Base-by-base conservation (phyloP, 495 filamentous ascomycete genomes). In the Penicillium canariense region DNA sequence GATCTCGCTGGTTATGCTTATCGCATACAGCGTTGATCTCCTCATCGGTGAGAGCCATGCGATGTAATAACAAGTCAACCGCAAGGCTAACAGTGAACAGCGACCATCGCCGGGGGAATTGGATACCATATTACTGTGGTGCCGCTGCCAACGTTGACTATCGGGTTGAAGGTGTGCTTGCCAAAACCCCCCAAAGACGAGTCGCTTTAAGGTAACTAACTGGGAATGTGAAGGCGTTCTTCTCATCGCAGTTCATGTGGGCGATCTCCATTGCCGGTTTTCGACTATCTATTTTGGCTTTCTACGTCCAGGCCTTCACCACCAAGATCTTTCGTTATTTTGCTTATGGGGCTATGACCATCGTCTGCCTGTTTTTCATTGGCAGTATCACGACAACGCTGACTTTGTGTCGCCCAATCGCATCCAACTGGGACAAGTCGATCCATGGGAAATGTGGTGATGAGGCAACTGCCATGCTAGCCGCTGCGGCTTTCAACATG, bases 401-500 rank as follows among this genome's bases (percentile, higher is more conserved):
- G 7, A 27, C 60, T 3, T 48, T 66, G 6, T 66, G 56, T 28
- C 54, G 57, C 4, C 63, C 60, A n/a, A 55, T 66, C 10, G 32
- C 34, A 22, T 55, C 40, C 54, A 63, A 61, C 32, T 66, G 60
- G 63, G 44, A 66, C 9, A 18, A 32, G 5, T 52, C 42, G 0
- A 44, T 60, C 14, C 28, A 51, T 20, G 56, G 57, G 2, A 51
- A 34, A n/a, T 63, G 63, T 30, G 63, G 54, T 0, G 51, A 63
- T 39, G 31, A 55, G 3, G 8, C 35, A 9, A 53, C 54, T 31
- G 52, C 55, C 5, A 40, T 61, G 36, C 54, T 58, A 28, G 57
- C 54, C 11, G 57, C 60, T 22, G 53, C 63, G 15, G 57, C 54
- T 12, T 61, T 66, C 51, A 66, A 61, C 30, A 46, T 66, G 54